phyloP scores from a whole-genome alignment of 1,284 basidiomycete species.

The Acaromyces ingoldii region DNA sequence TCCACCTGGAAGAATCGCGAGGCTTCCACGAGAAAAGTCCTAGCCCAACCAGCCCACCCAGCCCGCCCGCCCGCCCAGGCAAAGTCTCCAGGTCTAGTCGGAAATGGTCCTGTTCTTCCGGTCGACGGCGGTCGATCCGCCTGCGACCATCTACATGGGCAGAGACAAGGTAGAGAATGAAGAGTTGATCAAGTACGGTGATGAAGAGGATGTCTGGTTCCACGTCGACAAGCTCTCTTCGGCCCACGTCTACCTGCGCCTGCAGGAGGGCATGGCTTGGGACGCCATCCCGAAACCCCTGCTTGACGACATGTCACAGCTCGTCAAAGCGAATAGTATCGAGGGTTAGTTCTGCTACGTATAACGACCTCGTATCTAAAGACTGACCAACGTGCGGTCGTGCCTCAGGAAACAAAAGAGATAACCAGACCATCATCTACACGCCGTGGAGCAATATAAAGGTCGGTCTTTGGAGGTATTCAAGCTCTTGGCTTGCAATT shows the following conservation, averaged over 20 bases:
- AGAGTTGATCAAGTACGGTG: constrained; percentile 71
- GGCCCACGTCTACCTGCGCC: constrained; percentile 66
- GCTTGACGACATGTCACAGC: constrained; percentile 79
- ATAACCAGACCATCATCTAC: constrained; percentile 87
- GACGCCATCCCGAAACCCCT: constrained; percentile 75
- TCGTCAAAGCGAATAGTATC: constrained; percentile 96
- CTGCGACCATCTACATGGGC: constrained; percentile 83
- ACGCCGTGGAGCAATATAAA: constrained; percentile 61
- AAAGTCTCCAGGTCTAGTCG: too few relatives aligned
- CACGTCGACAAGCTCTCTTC: constrained; percentile 57
- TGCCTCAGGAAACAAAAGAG: constrained; percentile 81
- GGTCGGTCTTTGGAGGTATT: constrained; percentile 1
- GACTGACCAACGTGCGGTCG: background rate
- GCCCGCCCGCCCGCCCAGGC: too few relatives aligned
- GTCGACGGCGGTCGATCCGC: constrained; percentile 57
- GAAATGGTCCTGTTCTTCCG: constrained; percentile 1
- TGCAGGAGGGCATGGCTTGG: constrained; percentile 75
- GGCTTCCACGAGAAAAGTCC: too few relatives aligned
- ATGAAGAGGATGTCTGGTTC: constrained; percentile 56
- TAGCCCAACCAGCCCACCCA: too few relatives aligned
- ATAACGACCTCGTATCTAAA: background rate
- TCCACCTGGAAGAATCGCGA: too few relatives aligned
- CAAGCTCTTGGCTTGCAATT: background rate
- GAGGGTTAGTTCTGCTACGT: constrained; percentile 58
- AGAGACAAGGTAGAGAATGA: constrained; percentile 77